Conservation (phyloP, 345 rosid genomes). For the Salix arbutifolia region DNA sequence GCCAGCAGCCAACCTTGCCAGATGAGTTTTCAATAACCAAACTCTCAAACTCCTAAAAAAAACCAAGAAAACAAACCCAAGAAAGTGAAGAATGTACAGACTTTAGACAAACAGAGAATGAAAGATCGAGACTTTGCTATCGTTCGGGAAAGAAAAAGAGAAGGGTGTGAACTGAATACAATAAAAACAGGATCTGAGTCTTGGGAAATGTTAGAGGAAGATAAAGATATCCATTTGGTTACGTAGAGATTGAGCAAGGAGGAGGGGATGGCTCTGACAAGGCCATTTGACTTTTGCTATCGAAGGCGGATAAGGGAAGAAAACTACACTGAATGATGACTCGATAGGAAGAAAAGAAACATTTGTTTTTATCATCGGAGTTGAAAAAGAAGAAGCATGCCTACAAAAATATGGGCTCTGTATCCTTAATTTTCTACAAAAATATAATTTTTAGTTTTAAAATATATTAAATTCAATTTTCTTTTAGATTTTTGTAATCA, state of each 20-base stretch:
- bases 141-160: neutral
- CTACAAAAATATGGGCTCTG: too few species aligned
- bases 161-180: neutral
- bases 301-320: too few species aligned
- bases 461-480: too few species aligned
- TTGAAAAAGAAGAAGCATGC: too few species aligned
- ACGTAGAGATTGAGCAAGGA: neutral
- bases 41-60: neutral
- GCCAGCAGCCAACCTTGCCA: neutral
- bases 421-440: too few species aligned
- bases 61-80: neutral
- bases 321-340: neutral
- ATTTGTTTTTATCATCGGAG: too few species aligned
- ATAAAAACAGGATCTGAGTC: neutral
- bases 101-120: neutral
- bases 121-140: neutral
- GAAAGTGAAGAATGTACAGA: neutral
- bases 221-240: constrained; percentile 4
- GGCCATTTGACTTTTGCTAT: accelerated
- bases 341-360: too few species aligned
- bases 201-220: constrained; percentile 1
- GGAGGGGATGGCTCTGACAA: neutral
- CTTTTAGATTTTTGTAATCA: too few species aligned
- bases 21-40: neutral
- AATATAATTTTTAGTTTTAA: too few species aligned